Evolutionary conservation across 148 eudicot genomes (phyloP), one percentile per base, ranked within the genome.

Genomic region (Rheum nobile): DNA sequence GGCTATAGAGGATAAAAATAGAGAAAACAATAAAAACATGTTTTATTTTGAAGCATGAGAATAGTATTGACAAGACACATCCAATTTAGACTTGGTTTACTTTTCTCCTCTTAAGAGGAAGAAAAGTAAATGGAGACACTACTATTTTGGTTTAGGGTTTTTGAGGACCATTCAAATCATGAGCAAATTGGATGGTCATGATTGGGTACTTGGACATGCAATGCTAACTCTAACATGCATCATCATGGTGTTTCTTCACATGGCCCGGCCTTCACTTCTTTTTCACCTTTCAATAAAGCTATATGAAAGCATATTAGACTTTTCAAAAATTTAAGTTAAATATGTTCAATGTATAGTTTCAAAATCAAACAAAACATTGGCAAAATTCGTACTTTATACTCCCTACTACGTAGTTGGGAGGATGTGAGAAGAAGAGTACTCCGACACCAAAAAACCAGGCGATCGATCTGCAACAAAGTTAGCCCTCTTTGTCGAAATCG

Each of bases 221-320:
- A 26, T 19, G 17, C 32, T 57, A 54, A 54, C 63, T 54, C 29
- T 29, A 65, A 65, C 41, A n/a, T n/a, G n/a, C n/a, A 65, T 31
- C 70, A 65, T 65, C 70, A 65, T 65, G 21, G 3, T 65, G 70
- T 65, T 65, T 65, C 38, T 34, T 65, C 70, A 65, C 70, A 57
- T 57, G 67, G 32, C 34, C 22, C 52, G n/a, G 28, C 17, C 70
- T 65, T 34, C 70, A 24, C 70, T 34, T 32, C 29, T 4, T 28
- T 28, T 28, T 22, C 70, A 28, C 41, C 70, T 65, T 65, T 65
- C 16, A 31, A 31, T 63, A 63, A 63, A 63, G 67, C 37, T 35
- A 1, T 35, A 35, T 35, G 37, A 35, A 41, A 41, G 43, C 0
- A 41, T 41, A 41, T 41, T 41, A 9, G 8, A 41, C 6, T 8